A percentile compares a stretch with the other conserved stretches of the same genome.
These are phyloP conservation scores for Aspergillus hortae DNA, from an alignment of 2,329 filamentous ascomycete species.

Conservation along the genomic window DNA sequence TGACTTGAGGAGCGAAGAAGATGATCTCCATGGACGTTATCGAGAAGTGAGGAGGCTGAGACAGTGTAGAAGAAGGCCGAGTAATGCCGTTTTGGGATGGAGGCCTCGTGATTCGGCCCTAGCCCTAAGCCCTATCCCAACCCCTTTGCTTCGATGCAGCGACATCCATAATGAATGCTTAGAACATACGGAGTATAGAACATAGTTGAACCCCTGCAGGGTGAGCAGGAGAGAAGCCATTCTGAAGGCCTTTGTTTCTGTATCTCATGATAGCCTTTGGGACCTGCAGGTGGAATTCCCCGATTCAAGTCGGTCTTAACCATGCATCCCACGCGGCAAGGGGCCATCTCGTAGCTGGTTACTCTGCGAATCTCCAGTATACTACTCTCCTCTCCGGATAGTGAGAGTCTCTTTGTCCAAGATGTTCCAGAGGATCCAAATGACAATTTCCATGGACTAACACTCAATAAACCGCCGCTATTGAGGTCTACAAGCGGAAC, in stretches of 20 bases:
- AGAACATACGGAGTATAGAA: neutral
- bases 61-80: neutral
- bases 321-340: no score
- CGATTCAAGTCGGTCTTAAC: no score
- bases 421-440: neutral
- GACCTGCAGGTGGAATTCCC: no score
- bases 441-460: neutral
- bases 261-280: no score
- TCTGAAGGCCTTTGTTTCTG: no score
- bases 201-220: neutral
- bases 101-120: slow-evolving; percentile 9
- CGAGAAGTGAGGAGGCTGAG: neutral
- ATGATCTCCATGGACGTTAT: no score
- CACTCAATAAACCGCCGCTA: slow-evolving; percentile 9
- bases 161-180: neutral
- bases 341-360: no score
- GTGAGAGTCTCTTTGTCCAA: neutral
- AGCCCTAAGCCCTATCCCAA: slow-evolving; percentile 10
- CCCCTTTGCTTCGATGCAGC: neutral
- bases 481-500: slow-evolving; percentile 11
- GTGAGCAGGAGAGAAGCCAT: neutral
- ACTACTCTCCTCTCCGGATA: no score
- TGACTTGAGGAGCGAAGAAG: no score
- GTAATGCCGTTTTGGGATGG: neutral
- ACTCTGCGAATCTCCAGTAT: no score